These are phyloP conservation scores for Populus alba DNA, from an alignment of 345 rosid genomes.

Conservation along the genomic window DNA sequence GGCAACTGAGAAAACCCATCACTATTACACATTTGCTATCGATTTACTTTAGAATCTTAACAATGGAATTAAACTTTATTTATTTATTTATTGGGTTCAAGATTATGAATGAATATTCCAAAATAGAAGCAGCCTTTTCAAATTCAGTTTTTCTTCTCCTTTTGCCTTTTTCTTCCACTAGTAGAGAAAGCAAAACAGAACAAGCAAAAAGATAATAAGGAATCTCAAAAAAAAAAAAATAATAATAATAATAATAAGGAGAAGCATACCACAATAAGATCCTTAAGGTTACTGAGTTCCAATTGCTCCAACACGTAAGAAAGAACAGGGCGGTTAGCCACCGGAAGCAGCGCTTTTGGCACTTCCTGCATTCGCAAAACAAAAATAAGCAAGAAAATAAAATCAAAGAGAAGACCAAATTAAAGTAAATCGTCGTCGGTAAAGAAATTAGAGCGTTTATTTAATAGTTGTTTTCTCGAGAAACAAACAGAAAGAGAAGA, in stretches of 20 bases:
- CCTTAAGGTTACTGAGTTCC: constrained; percentile 75
- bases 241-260: neutral
- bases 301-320: constrained; percentile 79
- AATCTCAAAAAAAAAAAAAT: neutral
- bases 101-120: neutral
- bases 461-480: neutral
- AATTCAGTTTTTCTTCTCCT: neutral
- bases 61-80: neutral
- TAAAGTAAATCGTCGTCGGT: neutral
- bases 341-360: constrained; percentile 89
- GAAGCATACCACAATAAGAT: constrained; percentile 74
- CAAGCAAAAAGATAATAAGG: neutral
- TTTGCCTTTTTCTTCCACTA: neutral
- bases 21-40: neutral
- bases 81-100: neutral
- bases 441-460: neutral
- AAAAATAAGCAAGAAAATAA: neutral
- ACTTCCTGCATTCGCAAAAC: constrained; percentile 55
- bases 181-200: neutral
- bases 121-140: neutral
- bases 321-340: constrained; percentile 87
- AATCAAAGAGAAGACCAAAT: neutral
- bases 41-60: neutral
- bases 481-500: neutral
- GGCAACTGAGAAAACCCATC: neutral